These are phyloP conservation scores for Vachellia collinsii DNA, from an alignment of 306 rosid genomes.

Conservation along the genomic window DNA sequence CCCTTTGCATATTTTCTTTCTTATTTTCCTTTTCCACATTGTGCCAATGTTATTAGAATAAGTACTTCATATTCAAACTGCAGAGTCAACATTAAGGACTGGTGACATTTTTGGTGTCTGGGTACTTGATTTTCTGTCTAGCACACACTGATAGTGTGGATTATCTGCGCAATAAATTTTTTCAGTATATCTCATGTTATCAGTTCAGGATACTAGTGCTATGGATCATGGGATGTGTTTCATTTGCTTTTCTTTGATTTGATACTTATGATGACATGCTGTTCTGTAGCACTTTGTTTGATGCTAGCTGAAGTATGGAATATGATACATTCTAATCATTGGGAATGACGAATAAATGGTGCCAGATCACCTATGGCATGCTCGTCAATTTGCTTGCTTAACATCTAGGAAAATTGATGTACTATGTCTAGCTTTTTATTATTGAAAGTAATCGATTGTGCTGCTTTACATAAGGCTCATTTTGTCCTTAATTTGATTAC, in stretches of 20 bases:
- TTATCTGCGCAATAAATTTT: neutral
- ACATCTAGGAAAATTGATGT: constrained; percentile 19
- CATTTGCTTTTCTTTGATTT: constrained; percentile 8
- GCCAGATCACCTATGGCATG: neutral
- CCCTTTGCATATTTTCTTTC: neutral
- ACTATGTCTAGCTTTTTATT: neutral
- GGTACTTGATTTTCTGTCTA: neutral
- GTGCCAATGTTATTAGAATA: neutral
- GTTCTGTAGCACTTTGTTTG: neutral
- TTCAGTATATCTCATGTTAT: neutral
- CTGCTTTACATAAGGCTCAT: constrained; percentile 3
- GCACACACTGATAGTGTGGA: neutral
- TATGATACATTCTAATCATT: neutral
- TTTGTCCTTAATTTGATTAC: constrained; percentile 5
- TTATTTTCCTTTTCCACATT: neutral
- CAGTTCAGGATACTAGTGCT: neutral
- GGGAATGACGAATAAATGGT: neutral
- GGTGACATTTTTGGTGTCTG: neutral
- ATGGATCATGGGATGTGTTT: neutral
- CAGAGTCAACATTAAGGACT: neutral
- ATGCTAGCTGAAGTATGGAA: neutral
- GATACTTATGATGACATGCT: neutral
- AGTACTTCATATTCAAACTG: neutral
- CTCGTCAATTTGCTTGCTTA: neutral
- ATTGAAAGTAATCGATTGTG: neutral